These are phyloP conservation scores for Licmophora abbreviata DNA, from an alignment of 108 stramenopile genomes.

Conservation along the genomic window DNA sequence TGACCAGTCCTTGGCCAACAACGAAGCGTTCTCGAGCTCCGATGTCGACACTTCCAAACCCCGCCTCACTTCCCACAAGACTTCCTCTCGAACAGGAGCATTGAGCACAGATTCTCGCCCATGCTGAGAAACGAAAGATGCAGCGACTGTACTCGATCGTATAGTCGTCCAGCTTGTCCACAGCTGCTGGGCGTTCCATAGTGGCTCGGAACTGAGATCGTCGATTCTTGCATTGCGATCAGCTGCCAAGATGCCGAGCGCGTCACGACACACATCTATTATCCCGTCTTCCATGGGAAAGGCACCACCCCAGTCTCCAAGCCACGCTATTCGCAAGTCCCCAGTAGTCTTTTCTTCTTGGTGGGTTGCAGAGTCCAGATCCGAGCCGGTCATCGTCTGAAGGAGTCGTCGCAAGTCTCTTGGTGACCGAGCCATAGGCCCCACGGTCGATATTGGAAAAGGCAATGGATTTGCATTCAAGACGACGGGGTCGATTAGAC, in stretches of 20 bases:
- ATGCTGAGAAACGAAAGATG: conserved; percentile 4
- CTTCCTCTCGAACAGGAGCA: conserved; percentile 21
- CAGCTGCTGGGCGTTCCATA: conserved; percentile 18
- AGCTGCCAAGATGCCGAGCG: conserved; percentile 14
- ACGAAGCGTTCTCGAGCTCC: conserved; percentile 13
- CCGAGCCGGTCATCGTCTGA: conserved; percentile 26
- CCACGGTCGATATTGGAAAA: conserved; percentile 39
- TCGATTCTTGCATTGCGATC: conserved; percentile 6
- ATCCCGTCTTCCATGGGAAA: conserved; percentile 42
- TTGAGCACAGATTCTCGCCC: conserved; percentile 8
- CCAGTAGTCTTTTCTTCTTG: too few species aligned
- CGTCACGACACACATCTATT: conserved; percentile 14
- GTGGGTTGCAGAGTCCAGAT: not conserved
- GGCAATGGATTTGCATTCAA: conserved; percentile 12
- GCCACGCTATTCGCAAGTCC: conserved; percentile 34
- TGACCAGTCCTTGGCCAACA: conserved; percentile 9
- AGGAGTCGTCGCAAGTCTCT: conserved; percentile 35
- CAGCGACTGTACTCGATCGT: conserved; percentile 15
- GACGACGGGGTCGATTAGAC: conserved; percentile 27
- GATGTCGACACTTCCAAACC: conserved; percentile 12
- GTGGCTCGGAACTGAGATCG: conserved; percentile 3
- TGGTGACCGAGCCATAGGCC: conserved; percentile 50
- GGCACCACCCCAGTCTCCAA: conserved; percentile 38
- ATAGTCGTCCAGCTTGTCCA: conserved; percentile 40
- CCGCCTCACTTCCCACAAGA: conserved; percentile 29